Base-by-base conservation (phyloP, 495 filamentous ascomycete species). In the Neurospora sp. region DNA sequence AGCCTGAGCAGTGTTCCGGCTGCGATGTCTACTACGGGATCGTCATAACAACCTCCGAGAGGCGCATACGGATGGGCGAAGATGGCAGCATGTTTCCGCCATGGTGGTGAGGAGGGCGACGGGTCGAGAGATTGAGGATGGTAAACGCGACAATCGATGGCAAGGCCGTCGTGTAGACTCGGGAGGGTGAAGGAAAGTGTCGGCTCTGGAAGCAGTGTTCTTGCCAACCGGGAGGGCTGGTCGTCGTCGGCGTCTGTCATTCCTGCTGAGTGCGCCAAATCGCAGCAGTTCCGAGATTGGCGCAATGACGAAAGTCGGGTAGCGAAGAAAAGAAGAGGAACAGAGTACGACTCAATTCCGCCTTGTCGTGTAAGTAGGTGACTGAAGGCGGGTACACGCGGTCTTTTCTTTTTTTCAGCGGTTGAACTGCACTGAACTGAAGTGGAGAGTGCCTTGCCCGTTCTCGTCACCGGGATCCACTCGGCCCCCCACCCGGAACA, bases 11-110 rank as follows among this genome's bases (percentile, higher is more conserved):
- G 84, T 71, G 90, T 89, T 3, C 80, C 79, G 2, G 87, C 88
- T 14, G 92, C 79, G 31, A 88, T 82, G 40, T 87, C 82, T 16
- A 99, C 92, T 27, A 96, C 85, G 0, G 87, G 86, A 75, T 98
- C 94, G 78, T 98, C 92, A 79, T 89, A 95, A 82, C 84, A 91
- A 6, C 96, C 96, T 12, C 96, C 96, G 7, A 98, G 83, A 0
- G 92, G 88, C 22, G 94, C 93, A 74, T 98, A 99, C 0, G 96
- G 94, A 80, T 98, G 96, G 0, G 94, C 95, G 35, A 99, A 79
- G 27, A 98, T 87, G 4, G 93, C 94, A 12, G 89, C 91, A 73
- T 86, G 87, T 69, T 83, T 83, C 11, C 72, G 76, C 85, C 86
- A 87, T 27, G 76, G 48, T 0, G 81, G 79, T 2, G 80, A 73